Evolutionary conservation across 1,284 basidiomycete species (phyloP), one percentile per base, ranked within the genome.

Genomic region (Entoloma clypeatum): DNA sequence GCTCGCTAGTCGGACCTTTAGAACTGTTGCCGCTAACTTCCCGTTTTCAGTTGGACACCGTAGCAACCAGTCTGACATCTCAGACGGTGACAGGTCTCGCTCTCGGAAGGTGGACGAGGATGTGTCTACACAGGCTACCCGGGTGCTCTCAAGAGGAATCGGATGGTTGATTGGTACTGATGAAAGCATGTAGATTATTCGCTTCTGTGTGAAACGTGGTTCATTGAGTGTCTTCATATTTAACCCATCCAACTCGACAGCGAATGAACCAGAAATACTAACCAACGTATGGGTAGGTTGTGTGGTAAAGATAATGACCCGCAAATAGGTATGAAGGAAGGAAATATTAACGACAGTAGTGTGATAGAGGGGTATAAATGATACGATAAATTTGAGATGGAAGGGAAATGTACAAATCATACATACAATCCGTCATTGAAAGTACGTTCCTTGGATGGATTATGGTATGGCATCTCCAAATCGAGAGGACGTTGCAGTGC

Each of bases 151-250:
- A 34, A 81, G 82, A 55, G 90, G 89, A 9, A 84, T 92, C 36
- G 88, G 88, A 6, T 92, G 89, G 89, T 67, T 92, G 21, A 83
- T 92, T 49, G 90, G 89, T 24, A 84, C 81, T 13, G 87, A 91
- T 42, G 79, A 78, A 26, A 41, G 43, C 9, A 6, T 38, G 18
- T 46, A 34, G 33, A 24, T 18, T 35, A 16, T 25, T 39, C 21
- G 16, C 26, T 27, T 26, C 1, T 13, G 21, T 43, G 31, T 16
- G 34, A 29, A 7, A 9, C 19, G 6, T 3, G 7, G 9, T 32
- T 13, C 3, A 17, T n/a, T 30, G 11, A 34, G 16, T 7, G 24
- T 25, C n/a, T 25, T 31, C 16, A 38, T 31, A 14, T 26, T 19
- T 36, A 21, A 33, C 9, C 21, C n/a, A n/a, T n/a, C n/a, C n/a